Evolutionary conservation across 2,329 filamentous ascomycete genomes (phyloP), one percentile per base, ranked within the genome.

Genomic region (Orbilia oligospora): DNA sequence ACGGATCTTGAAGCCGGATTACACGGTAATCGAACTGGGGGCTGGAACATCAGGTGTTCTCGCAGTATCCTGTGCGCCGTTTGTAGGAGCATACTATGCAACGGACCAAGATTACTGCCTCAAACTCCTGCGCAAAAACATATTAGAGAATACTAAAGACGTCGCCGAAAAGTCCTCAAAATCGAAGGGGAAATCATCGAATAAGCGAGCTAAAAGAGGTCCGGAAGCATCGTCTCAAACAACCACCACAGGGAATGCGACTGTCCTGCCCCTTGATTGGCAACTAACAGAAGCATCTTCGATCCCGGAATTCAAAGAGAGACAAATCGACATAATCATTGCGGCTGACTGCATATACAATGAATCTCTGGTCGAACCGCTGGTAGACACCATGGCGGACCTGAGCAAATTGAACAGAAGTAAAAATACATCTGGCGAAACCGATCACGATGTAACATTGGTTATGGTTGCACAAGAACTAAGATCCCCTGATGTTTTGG

Each of bases 341-440:
- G 93, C 94, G 3, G 97, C 93, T 83, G 96, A 99, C 84, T 97
- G 94, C 84, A 91, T 99, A 81, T 99, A 97, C 86, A 99, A 98
- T 84, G 93, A 97, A 81, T 89, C 92, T 1, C 88, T 98, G 2
- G 89, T 98, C 24, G 86, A 89, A 51, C 93, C 94, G 0, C 89
- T 98, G 61, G 92, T 96, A n/a, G 89, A 91, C 81, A 92, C 93
- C 0, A 97, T 93, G 83, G 89, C 87, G 5, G 92, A 97, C 80
- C 87, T 90, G 24, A 97, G 93, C 84, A 85, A 85, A 9, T 84
- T 95, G 16, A 72, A 49, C 14, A 70, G 27, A 20, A 36, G 53
- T 22, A 22, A 18, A n/a, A 30, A 20, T 30, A 22, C 12, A n/a
- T 30, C 36, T 30, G 51, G 14, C 69, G 58, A 8, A 80, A 0